Evolutionary conservation across 257 asterid species (phyloP).

Genomic region (Ilex aquifolium): DNA sequence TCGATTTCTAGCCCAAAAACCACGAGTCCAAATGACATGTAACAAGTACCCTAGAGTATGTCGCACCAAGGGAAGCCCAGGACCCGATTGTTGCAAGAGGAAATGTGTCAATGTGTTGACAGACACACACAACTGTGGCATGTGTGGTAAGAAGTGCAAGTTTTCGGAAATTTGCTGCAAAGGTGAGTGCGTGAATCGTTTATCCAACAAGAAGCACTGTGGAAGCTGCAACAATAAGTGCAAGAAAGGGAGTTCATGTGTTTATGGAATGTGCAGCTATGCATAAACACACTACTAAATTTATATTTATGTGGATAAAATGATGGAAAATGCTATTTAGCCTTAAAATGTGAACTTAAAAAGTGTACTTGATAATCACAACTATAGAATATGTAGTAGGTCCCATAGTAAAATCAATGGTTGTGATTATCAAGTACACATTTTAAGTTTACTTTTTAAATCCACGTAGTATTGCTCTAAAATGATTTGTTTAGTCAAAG

Average conservation of each 20-base stretch:
- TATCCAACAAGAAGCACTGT: conserved; percentile 37
- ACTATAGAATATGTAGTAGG: too few relatives aligned
- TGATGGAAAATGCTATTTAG: too few relatives aligned
- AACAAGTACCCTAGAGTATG: conserved; percentile 50
- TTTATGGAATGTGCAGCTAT: conserved; percentile 61
- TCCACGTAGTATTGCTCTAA: too few relatives aligned
- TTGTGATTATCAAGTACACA: too few relatives aligned
- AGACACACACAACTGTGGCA: conserved; percentile 55
- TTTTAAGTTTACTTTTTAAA: too few relatives aligned
- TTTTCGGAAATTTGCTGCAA: conserved; percentile 53
- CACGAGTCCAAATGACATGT: conserved; percentile 27
- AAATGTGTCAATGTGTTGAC: conserved; percentile 21
- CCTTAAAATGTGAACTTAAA: too few relatives aligned
- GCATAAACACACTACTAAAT: too few relatives aligned
- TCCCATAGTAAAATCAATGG: too few relatives aligned
- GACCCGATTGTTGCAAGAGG: conserved; percentile 61
- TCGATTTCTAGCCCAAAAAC: background rate
- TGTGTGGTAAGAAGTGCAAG: conserved; percentile 54
- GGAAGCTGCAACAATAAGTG: conserved; percentile 61
- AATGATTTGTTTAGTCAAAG: too few relatives aligned
- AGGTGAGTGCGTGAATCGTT: conserved; percentile 53
- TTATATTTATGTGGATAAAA: too few relatives aligned
- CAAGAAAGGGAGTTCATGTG: conserved; percentile 36
- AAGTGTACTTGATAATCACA: too few relatives aligned
- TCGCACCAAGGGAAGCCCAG: conserved; percentile 39